phyloP scores from a whole-genome alignment of 805 yeast species.

The Metschnikowia peoriensis region DNA sequence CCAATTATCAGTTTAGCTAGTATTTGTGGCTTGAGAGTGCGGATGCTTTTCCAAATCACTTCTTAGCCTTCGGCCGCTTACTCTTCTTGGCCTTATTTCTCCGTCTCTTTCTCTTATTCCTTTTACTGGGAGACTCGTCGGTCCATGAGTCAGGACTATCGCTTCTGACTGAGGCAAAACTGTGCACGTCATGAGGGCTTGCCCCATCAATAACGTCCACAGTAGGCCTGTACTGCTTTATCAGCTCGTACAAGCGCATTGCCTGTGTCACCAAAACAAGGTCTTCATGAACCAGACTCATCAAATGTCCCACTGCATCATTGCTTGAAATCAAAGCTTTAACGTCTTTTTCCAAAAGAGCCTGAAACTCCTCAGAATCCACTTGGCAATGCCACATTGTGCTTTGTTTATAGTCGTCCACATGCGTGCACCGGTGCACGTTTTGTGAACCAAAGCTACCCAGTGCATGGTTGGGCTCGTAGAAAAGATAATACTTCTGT shows the following conservation, averaged over 20 bases:
- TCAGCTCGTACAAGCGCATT: not conserved
- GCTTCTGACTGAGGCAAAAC: not conserved
- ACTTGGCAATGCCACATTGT: conserved; percentile 1
- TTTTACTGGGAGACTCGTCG: not conserved
- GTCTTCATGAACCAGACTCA: not conserved
- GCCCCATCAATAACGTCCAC: not conserved
- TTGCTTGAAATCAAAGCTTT: not conserved
- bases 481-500: not conserved
- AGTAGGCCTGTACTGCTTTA: not conserved
- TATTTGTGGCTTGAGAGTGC: no score
- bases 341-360: not conserved
- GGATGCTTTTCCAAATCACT: no score
- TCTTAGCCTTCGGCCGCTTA: no score
- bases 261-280: not conserved
- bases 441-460: not conserved
- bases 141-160: not conserved
- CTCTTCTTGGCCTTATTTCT: no score
- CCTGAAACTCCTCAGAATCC: not conserved
- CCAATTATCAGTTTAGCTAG: no score
- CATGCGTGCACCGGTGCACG: not conserved
- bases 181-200: not conserved
- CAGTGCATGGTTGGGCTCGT: not conserved
- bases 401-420: not conserved
- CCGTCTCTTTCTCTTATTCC: not conserved
- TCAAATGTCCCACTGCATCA: not conserved